Evolutionary conservation across 257 asterid genomes (phyloP), one percentile per base, ranked within the genome.

Genomic region (Leptodermis oblonga): DNA sequence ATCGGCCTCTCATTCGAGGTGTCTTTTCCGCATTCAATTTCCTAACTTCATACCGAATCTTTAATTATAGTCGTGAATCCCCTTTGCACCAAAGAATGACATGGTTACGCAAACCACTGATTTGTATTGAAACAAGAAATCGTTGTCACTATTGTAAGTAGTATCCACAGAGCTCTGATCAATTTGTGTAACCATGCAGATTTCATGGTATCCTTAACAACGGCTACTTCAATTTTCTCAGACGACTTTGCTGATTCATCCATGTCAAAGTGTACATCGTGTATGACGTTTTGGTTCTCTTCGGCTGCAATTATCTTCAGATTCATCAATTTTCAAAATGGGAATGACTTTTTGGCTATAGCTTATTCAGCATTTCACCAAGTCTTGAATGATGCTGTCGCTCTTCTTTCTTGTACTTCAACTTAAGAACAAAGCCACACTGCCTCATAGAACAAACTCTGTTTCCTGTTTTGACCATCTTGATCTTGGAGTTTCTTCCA

Each of bases 381-480:
- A 92, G 88, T 86, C 84, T 75, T 66, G 81, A 58, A 2, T 95
- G 96, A 59, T 92, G 82, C 77, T 82, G 81, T 62, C 76, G 77
- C 81, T 89, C 97, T 86, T 92, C 97, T 74, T 87, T 89, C 76
- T 87, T 92, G 82, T 81, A 89, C 74, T 92, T 92, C 68, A 80
- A 72, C 80, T 83, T 87, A 48, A 89, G 46, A 56, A 89, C 86
- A 87, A 78, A 85, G 95, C 82, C 75, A 82, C 39, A 89, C 69
- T 25, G 84, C 97, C 96, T 92, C 77, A 49, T 92, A 92, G 84
- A 90, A 90, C 76, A 6, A 86, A 70, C 71, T 90, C 94, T 11
- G 96, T 90, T 54, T 90, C 97, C 82, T 84, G 83, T 81, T 92
- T 87, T 59, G 96, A 79, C 98, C 98, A 92, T 84, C 88, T 79